Percentiles rank a stretch among this genome's conserved stretches.
These are phyloP conservation scores for Chalciporus pseudorubinellus DNA, from an alignment of 768 basidiomycete species.

Conservation along the genomic window DNA sequence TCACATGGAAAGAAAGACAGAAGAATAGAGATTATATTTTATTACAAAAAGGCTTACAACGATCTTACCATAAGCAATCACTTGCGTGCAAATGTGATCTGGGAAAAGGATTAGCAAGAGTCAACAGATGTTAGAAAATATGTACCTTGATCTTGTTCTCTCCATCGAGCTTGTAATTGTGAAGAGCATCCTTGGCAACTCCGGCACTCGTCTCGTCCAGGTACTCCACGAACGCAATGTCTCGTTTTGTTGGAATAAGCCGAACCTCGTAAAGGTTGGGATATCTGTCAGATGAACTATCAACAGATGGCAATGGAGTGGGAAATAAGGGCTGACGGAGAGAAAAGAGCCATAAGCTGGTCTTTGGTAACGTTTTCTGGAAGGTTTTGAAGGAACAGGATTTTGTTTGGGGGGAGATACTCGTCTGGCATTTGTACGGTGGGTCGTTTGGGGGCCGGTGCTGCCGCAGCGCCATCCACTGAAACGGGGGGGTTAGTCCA, in stretches of 20 bases:
- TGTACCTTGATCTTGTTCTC: constrained; percentile 97
- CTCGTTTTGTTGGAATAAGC: constrained; percentile 95
- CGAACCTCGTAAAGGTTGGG: constrained; percentile 96
- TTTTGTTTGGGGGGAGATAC: constrained; percentile 98
- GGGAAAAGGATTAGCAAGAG: constrained; percentile 10
- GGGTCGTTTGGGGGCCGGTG: constrained; percentile 70
- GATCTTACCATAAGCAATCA: constrained; percentile 37
- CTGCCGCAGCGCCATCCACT: constrained; percentile 70
- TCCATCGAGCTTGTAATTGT: constrained; percentile 96
- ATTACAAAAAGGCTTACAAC: constrained; percentile 31
- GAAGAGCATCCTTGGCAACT: constrained; percentile 91
- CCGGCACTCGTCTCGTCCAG: constrained; percentile 89
- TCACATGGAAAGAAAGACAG: constrained; percentile 17
- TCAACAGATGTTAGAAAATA: background rate
- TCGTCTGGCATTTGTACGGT: constrained; percentile 99
- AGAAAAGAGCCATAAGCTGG: constrained; percentile 85
- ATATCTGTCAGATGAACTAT: constrained; percentile 52
- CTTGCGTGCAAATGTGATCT: constrained; percentile 79
- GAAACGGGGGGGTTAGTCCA: constrained; percentile 3
- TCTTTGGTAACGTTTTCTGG: constrained; percentile 93
- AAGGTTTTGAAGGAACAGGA: constrained; percentile 96
- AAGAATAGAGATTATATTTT: constrained; percentile 23
- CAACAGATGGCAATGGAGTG: background rate
- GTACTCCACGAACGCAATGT: constrained; percentile 98
- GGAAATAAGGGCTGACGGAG: constrained; percentile 58